phyloP scores from a whole-genome alignment of 2,329 filamentous ascomycete species.

The Scytalidium lignicola region DNA sequence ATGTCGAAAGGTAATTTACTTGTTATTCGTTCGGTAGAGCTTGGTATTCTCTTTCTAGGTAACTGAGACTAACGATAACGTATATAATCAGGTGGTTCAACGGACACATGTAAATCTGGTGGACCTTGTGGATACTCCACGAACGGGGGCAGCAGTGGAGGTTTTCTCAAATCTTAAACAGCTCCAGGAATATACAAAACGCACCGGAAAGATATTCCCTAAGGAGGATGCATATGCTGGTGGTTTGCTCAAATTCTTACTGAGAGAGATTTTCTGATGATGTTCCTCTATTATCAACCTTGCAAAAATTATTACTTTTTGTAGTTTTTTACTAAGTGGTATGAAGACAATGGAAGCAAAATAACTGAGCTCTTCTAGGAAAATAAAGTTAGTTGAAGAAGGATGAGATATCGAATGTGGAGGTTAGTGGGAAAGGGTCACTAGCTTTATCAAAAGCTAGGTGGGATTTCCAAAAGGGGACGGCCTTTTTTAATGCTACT shows the following conservation, averaged over 20 bases:
- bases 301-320: background rate
- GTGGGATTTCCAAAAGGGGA: too few species aligned
- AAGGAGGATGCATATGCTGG: conserved; percentile 19
- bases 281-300: too few species aligned
- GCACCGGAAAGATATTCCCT: conserved; percentile 15
- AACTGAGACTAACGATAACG: conserved; percentile 3
- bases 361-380: too few species aligned
- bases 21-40: too few species aligned
- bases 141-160: conserved; percentile 12
- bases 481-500: too few species aligned
- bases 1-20: conserved; percentile 13
- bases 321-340: too few species aligned
- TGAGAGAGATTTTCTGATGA: conserved; percentile 19
- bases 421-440: too few species aligned
- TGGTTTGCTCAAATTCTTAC: conserved; percentile 17
- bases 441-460: too few species aligned
- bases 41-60: too few species aligned
- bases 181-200: conserved; percentile 11
- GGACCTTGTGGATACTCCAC: conserved; percentile 15
- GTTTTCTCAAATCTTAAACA: conserved; percentile 13
- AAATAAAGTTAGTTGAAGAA: too few species aligned
- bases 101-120: conserved; percentile 19
- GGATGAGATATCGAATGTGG: too few species aligned
- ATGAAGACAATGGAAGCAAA: too few species aligned
- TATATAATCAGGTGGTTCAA: conserved; percentile 11